Conservation (phyloP, 139 green algal genomes). For the Volvox africanus region DNA sequence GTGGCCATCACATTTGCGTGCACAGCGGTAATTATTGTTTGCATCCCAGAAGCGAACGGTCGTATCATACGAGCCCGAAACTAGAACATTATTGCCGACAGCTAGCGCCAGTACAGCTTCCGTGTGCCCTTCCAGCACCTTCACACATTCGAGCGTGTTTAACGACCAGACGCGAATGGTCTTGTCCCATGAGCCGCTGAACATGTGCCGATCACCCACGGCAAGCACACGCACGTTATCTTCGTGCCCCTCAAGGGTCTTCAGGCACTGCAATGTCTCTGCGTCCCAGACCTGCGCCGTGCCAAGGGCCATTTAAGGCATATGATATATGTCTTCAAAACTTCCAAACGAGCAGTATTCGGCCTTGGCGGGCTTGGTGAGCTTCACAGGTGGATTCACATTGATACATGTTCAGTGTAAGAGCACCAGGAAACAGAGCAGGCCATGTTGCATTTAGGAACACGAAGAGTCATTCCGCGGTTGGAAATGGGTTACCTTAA, state of each 20-base stretch:
- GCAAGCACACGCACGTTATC: slow-evolving; percentile 95
- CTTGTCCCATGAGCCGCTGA: slow-evolving; percentile 94
- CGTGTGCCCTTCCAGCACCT: slow-evolving; percentile 89
- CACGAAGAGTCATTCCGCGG: not conserved
- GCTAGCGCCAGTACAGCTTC: slow-evolving; percentile 95
- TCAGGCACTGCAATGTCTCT: slow-evolving; percentile 83
- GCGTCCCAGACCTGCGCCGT: slow-evolving; percentile 84
- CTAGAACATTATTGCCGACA: slow-evolving; percentile 74
- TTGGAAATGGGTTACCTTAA: slow-evolving; percentile 78
- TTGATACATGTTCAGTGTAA: too few relatives aligned
- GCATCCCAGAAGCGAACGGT: slow-evolving; percentile 93
- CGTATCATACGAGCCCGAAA: slow-evolving; percentile 88
- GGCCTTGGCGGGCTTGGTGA: too few relatives aligned
- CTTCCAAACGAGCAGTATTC: too few relatives aligned
- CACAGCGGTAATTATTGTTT: slow-evolving; percentile 80
- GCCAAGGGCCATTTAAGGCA: too few relatives aligned
- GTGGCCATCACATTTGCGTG: slow-evolving; percentile 91
- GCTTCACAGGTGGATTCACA: too few relatives aligned
- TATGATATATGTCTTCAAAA: too few relatives aligned
- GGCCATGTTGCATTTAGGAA: too few relatives aligned
- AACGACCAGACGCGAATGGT: slow-evolving; percentile 92
- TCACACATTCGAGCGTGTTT: slow-evolving; percentile 78
- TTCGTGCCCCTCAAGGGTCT: slow-evolving; percentile 89
- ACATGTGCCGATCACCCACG: slow-evolving; percentile 81
- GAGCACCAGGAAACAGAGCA: too few relatives aligned